These are phyloP conservation scores for Eimeria zaria DNA, from an alignment of 169 alveolate species.

Conservation along the genomic window DNA sequence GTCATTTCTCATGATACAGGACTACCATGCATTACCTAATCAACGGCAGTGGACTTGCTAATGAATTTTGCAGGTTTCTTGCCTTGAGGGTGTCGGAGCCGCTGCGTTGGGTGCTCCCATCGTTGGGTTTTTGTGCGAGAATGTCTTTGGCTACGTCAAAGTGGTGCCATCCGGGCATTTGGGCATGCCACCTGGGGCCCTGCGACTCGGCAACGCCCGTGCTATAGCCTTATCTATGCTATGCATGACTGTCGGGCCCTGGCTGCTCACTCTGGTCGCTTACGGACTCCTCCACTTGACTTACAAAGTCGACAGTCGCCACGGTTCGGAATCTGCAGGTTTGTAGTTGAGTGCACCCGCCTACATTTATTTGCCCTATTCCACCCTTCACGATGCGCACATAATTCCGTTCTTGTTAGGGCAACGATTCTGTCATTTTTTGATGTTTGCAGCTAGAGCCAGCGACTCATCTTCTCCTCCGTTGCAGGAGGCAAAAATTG, in stretches of 20 bases:
- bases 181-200: slow-evolving; percentile 85
- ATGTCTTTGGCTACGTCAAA: slow-evolving; percentile 92
- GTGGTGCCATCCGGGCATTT: not conserved
- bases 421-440: not conserved
- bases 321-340: slow-evolving; percentile 57
- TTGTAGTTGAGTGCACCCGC: not conserved
- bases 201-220: slow-evolving; percentile 90
- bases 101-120: slow-evolving; percentile 93
- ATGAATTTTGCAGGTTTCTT: slow-evolving; percentile 88
- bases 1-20: not conserved
- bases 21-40: not conserved
- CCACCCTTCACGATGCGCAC: not conserved
- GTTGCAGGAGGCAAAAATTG: not conserved
- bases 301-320: slow-evolving; percentile 63
- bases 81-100: slow-evolving; percentile 94
- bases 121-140: slow-evolving; percentile 92
- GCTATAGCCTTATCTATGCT: slow-evolving; percentile 91
- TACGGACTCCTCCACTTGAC: slow-evolving; percentile 91
- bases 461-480: not conserved
- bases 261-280: slow-evolving; percentile 89
- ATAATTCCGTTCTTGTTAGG: not conserved
- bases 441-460: not conserved
- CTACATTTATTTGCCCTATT: not conserved
- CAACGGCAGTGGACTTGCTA: not conserved
- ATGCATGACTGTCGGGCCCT: slow-evolving; percentile 91